Conservation (phyloP, 352 stramenopile species). For the Phytophthora uliginosa region DNA sequence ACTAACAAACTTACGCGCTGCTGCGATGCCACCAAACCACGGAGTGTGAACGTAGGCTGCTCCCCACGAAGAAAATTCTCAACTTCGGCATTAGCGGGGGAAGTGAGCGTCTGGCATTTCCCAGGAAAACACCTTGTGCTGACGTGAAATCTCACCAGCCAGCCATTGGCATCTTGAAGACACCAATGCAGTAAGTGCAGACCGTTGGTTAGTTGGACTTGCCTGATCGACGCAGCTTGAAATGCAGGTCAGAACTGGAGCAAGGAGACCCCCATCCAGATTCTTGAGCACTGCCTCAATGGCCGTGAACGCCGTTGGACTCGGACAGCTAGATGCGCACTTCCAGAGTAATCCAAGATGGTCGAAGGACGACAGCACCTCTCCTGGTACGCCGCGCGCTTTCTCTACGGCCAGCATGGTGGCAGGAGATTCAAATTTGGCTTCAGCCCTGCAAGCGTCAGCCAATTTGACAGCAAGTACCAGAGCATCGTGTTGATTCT, state of each 20-base stretch:
- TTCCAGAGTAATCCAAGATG: neutral
- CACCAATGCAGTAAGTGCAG: neutral
- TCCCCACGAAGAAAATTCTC: neutral
- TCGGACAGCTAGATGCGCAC: neutral
- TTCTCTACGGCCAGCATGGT: neutral
- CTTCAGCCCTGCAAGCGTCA: neutral
- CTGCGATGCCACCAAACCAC: neutral
- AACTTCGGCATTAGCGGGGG: neutral
- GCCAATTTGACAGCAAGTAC: neutral
- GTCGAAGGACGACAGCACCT: neutral
- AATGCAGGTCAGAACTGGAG: neutral
- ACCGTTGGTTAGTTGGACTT: neutral
- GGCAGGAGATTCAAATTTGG: neutral
- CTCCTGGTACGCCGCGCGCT: neutral
- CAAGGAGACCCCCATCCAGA: constrained; percentile 1
- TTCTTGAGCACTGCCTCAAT: neutral
- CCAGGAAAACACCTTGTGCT: neutral
- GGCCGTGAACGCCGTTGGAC: neutral
- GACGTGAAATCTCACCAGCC: neutral
- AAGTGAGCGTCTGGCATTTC: neutral
- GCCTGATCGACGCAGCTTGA: neutral
- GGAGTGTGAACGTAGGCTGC: neutral
- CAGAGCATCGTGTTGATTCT: neutral
- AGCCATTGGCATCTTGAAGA: neutral
- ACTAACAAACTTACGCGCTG: neutral